Evolutionary conservation across 2,329 filamentous ascomycete species (phyloP).

Genomic region (Colletotrichum sojae): DNA sequence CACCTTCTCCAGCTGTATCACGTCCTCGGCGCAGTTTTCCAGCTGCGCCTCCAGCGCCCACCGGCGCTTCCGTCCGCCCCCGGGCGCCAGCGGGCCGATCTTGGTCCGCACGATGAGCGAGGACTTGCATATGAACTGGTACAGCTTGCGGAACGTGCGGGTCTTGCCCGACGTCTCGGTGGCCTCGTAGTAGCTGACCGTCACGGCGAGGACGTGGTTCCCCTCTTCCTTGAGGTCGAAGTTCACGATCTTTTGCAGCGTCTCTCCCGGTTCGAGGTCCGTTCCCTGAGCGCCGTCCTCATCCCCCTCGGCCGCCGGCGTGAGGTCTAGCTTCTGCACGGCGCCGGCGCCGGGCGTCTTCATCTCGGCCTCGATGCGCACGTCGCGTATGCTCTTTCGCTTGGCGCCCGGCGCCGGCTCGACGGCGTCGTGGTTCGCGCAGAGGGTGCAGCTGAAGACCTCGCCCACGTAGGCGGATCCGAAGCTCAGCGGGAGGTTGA

Average conservation of each 20-base stretch:
- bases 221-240: conserved; percentile 96
- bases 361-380: conserved; percentile 92
- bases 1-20: conserved; percentile 82
- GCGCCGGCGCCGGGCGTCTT: conserved; percentile 80
- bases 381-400: conserved; percentile 75
- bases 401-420: conserved; percentile 42
- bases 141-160: conserved; percentile 92
- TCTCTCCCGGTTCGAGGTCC: conserved; percentile 74
- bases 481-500: conserved; percentile 92
- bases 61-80: conserved; percentile 51
- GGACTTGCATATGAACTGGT: conserved; percentile 95
- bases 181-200: conserved; percentile 93
- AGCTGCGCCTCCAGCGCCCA: conserved; percentile 95
- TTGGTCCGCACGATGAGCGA: conserved; percentile 94
- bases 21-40: conserved; percentile 91
- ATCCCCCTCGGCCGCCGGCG: conserved; percentile 47
- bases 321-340: conserved; percentile 77
- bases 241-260: conserved; percentile 84
- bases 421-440: conserved; percentile 88
- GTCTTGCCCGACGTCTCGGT: conserved; percentile 78
- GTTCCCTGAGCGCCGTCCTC: conserved; percentile 45
- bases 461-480: conserved; percentile 96
- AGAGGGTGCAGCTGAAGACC: conserved; percentile 93
- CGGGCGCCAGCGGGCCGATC: conserved; percentile 72
- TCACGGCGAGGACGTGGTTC: conserved; percentile 92